Base-by-base conservation (phyloP, 2,329 filamentous ascomycete genomes). In the Nakataea oryzae region DNA sequence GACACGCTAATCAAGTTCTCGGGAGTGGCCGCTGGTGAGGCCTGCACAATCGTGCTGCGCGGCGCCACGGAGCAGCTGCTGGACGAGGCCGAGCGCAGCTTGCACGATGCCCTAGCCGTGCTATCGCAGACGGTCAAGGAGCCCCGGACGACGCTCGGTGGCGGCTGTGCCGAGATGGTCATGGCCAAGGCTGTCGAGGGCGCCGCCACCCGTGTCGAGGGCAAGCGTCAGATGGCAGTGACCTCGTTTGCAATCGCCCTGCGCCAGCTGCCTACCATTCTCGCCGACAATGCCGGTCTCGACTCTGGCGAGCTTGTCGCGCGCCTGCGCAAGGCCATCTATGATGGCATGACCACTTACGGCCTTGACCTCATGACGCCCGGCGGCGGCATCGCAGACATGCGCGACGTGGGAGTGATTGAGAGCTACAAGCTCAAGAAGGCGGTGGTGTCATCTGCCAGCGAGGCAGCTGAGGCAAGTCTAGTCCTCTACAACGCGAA, bases 351-450 rank as follows among this genome's bases (percentile, higher is more conserved):
- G 84, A 92, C 87, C 60, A 96, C 88, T 64, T 96, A 93, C 61
- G 95, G 95, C 26, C 79, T 99, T 66, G 95, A 99, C 72, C 79
- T 99, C 65, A 81, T 89, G 77, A 91, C 88, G 1, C 93, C 93
- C 2, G 93, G 95, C 54, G 95, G 95, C 64, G 93, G 92, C 57
- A 91, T 99, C 70, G 84, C 91, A 14, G 95, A 99, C 72, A 99
- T 99, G 95, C 85, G 93, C 61, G 91, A 99, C 70, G 74, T 96
- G 58, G 95, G 95, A 57, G 93, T 99, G 30, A 89, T 99, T 68
- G 95, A 99, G 79, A 96, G 91, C 75, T 97, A 97, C 82, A 99
- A 99, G 83, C 79, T 99, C 74, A 99, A 99, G 85, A 89, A 86
- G 74, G 95, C 95, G n/a, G 95, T 99, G 62, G 95, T 99, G 60